Base-by-base conservation (phyloP, 2,329 filamentous ascomycete genomes). In the Davidsoniella australis region DNA sequence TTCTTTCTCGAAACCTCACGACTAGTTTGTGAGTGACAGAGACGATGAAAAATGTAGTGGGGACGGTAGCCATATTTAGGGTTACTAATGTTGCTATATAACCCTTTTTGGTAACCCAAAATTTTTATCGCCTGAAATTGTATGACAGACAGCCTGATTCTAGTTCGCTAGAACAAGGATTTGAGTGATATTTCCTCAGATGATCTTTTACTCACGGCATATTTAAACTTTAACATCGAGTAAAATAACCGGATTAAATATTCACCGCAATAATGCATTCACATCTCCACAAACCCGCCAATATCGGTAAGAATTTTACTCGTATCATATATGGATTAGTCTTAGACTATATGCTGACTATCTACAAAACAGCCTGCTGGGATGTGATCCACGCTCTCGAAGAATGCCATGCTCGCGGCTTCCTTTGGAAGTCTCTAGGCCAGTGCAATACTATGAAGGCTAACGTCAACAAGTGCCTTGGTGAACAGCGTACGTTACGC, bases 341-440 rank as follows among this genome's bases (percentile, higher is more conserved):
- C 6, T 12, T 33, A 33, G 29, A 33, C 7, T 10, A 12, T 12
- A 33, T 33, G 29, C n/a, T 46, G 40, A 40, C 48, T 18, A 51
- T n/a, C 9, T 16, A n/a, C 20, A 39, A 42, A 48, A 38, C 59
- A 98, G 91, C 82, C 60, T 98, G 91, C 74, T 85, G 89, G 65
- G 87, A 94, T 57, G 78, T 98, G 63, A 94, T 96, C 78, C 80
- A 72, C 46, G 83, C 85, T 44, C 85, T 98, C 57, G 91, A 96
- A 60, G 86, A 95, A 69, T 98, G 91, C 68, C 91, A 98, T 62
- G 83, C 85, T 29, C 76, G 75, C 53, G 91, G 91, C 49, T 98
- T 98, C 67, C 67, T 98, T 51, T 88, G 84, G 76, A 95, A 94
- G 66, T 80, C 85, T 1, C 68, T 85, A 54, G 91, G 91, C 50